Conservation (phyloP, 2,329 filamentous ascomycete genomes). For the Ascochyta lentis region DNA sequence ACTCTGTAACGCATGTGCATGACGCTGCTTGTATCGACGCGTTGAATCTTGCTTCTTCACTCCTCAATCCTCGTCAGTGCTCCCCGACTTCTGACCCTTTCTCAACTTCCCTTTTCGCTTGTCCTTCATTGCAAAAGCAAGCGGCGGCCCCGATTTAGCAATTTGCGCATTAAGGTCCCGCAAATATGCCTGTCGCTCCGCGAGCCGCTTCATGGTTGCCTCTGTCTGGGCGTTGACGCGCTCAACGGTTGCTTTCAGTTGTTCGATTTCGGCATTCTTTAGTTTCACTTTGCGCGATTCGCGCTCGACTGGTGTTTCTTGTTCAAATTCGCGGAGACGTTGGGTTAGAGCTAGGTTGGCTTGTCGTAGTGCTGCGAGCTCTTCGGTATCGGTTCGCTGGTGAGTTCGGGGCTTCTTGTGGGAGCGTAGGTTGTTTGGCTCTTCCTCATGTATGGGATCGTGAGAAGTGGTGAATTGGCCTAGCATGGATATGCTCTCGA, state of each 20-base stretch:
- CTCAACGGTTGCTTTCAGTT: not conserved
- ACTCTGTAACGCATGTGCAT: too few relatives aligned
- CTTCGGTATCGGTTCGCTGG: not conserved
- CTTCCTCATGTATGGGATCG: too few relatives aligned
- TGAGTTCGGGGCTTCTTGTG: not conserved
- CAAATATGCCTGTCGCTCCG: not conserved
- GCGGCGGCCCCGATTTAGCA: not conserved
- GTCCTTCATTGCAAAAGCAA: not conserved
- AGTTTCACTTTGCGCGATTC: not conserved
- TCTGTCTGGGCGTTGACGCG: not conserved
- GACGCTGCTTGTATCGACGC: too few relatives aligned
- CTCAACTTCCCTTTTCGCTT: not conserved
- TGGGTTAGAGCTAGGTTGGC: not conserved
- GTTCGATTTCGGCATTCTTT: not conserved
- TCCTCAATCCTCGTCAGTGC: too few relatives aligned
- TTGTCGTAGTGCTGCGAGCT: not conserved
- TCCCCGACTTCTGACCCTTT: too few relatives aligned
- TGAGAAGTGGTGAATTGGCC: not conserved
- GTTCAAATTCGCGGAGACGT: not conserved
- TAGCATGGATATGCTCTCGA: too few relatives aligned
- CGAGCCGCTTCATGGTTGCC: not conserved
- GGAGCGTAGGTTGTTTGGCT: not conserved
- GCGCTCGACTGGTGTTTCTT: not conserved
- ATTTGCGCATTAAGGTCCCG: not conserved
- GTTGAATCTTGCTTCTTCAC: too few relatives aligned